Evolutionary conservation across 495 filamentous ascomycete genomes (phyloP).

Genomic region (Daldinia bambusicola): DNA sequence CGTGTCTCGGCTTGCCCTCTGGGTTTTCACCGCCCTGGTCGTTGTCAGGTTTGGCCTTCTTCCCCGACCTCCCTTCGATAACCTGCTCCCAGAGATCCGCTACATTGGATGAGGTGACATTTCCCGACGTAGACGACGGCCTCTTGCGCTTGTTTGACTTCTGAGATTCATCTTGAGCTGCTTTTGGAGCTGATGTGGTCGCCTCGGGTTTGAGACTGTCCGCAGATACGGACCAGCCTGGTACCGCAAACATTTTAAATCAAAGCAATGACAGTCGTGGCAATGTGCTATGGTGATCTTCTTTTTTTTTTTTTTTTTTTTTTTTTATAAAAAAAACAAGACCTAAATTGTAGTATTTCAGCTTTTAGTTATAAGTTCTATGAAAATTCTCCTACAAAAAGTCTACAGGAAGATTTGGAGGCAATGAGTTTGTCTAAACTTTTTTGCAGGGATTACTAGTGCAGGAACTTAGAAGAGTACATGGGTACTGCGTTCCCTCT

Average conservation of each 20-base stretch:
- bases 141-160: conserved; percentile 68
- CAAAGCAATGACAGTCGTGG: neutral
- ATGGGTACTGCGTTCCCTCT: neutral
- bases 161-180: conserved; percentile 43
- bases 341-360: neutral
- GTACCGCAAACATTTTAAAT: conserved; percentile 85
- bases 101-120: conserved; percentile 77
- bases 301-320: no score
- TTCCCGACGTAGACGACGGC: conserved; percentile 57
- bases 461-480: conserved; percentile 2
- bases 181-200: conserved; percentile 46
- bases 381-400: conserved; percentile 8
- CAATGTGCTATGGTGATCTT: no score
- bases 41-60: conserved; percentile 49
- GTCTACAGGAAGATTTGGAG: conserved; percentile 3
- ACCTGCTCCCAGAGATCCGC: conserved; percentile 79
- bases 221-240: conserved; percentile 84
- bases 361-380: conserved; percentile 6
- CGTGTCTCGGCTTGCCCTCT: conserved; percentile 24
- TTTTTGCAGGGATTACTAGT: conserved; percentile 38
- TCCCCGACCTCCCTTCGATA: conserved; percentile 70
- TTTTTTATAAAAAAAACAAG: no score
- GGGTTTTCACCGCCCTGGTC: conserved; percentile 35
- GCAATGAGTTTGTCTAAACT: conserved; percentile 18
- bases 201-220: conserved; percentile 75